phyloP scores from a whole-genome alignment of 768 basidiomycete genomes.

The Lactarius tabidus region DNA sequence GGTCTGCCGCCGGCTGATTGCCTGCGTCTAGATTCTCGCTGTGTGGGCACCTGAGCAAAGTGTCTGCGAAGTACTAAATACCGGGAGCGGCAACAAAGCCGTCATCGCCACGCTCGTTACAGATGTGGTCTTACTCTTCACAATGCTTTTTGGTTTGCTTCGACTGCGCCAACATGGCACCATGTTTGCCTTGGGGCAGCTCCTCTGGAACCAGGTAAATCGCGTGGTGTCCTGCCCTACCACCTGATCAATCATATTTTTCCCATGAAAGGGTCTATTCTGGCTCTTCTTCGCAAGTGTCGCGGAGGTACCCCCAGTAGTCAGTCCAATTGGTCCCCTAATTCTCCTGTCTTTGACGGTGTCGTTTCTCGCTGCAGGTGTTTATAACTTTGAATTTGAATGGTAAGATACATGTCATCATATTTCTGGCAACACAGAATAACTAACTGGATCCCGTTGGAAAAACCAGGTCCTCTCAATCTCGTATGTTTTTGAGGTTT shows the following conservation, averaged over 20 bases:
- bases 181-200: not conserved
- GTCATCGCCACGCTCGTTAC: not conserved
- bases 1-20: too few species aligned
- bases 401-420: too few species aligned
- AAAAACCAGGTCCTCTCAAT: too few species aligned
- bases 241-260: not conserved
- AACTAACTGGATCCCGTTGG: too few species aligned
- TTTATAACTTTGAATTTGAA: too few species aligned
- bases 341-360: not conserved
- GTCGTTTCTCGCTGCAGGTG: not conserved
- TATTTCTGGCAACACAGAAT: too few species aligned
- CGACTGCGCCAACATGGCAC: not conserved
- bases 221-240: not conserved
- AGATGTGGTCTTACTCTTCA: slow-evolving; percentile 4
- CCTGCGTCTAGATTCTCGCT: not conserved
- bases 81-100: not conserved
- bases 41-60: not conserved
- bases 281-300: slow-evolving; percentile 1
- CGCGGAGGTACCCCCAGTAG: not conserved
- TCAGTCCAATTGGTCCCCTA: not conserved
- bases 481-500: too few species aligned
- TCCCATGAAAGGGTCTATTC: not conserved
- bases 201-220: slow-evolving; percentile 16
- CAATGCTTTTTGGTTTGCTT: slow-evolving; percentile 14
- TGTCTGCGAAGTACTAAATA: not conserved